phyloP scores from a whole-genome alignment of 768 basidiomycete genomes.

The Podaxis pistillaris region DNA sequence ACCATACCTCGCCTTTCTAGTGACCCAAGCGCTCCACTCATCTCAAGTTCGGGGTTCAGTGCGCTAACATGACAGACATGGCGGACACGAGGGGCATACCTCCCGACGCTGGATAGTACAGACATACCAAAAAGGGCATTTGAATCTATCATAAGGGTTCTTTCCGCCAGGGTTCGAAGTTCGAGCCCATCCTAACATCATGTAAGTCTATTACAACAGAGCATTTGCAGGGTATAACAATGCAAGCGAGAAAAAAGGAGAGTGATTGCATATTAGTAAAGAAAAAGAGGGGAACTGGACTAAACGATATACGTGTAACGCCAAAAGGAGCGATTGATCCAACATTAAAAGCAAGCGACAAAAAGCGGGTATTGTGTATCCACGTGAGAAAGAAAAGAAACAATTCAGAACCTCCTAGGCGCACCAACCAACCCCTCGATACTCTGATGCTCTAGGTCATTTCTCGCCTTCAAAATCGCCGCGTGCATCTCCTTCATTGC shows the following conservation, averaged over 20 bases:
- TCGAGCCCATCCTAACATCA: not conserved
- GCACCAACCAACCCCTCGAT: constrained; percentile 82
- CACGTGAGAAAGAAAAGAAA: not conserved
- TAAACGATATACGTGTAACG: constrained; percentile 3
- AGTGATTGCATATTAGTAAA: not conserved
- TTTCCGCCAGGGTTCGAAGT: no score
- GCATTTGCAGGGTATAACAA: not conserved
- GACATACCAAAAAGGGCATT: no score
- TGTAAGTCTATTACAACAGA: not conserved
- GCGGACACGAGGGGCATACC: no score
- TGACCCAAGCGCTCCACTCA: no score
- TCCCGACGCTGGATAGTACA: no score
- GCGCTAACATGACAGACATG: no score
- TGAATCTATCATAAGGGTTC: no score
- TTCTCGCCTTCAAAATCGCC: constrained; percentile 86
- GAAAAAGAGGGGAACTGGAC: not conserved
- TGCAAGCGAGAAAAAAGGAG: not conserved
- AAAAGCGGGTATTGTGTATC: not conserved
- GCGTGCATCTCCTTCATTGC: constrained; percentile 99
- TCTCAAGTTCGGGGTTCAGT: no score
- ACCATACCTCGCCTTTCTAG: no score
- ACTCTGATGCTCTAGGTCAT: constrained; percentile 94
- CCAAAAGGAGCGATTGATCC: not conserved
- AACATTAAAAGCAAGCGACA: not conserved
- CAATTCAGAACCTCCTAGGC: constrained; percentile 46